Evolutionary conservation across 1,284 basidiomycete genomes (phyloP), one percentile per base, ranked within the genome.

Genomic region (Marasmius fiardii): DNA sequence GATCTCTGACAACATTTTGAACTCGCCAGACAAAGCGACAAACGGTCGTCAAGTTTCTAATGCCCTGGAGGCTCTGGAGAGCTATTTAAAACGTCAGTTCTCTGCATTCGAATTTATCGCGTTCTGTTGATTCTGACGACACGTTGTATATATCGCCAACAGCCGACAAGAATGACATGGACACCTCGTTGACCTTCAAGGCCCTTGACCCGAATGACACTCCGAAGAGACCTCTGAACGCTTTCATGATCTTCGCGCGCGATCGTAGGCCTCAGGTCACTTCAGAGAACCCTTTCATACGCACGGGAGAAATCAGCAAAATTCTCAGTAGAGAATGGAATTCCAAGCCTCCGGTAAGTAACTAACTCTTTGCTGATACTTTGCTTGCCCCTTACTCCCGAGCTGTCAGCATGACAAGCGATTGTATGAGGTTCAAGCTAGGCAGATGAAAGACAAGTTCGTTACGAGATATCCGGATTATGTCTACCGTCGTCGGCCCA

Each of bases 191-290:
- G 64, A 91, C 83, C 16, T 80, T 81, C 2, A 90, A 92, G 71
- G 84, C 87, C n/a, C 76, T 92, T 55, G 92, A 92, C 67, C 76
- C 88, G 1, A 90, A 92, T 65, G 90, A 90, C 33, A 92, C 90
- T 43, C 90, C 90, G 21, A 90, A 90, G 67, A 83, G 90, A 11
- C 90, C 90, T 39, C 92, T 92, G 90, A 92, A 92, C 68, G 90
- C 90, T 23, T 92, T 92, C 73, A 92, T 92, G 90, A 92, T 92
- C 58, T 92, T 92, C 64, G 90, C 90, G 56, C 81, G 90, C n/a
- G 79, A 83, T 55, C 77, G 90, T 54, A 74, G 90, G 33, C 90
- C 90, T 16, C 86, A 92, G 69, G 88, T 92, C 34, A 84, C 88
- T 5, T 82, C 88, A 18, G 86, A 87, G 59, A 89, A 92, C 68